Evolutionary conservation across 257 asterid genomes (phyloP).

Genomic region (Coffea canephora): DNA sequence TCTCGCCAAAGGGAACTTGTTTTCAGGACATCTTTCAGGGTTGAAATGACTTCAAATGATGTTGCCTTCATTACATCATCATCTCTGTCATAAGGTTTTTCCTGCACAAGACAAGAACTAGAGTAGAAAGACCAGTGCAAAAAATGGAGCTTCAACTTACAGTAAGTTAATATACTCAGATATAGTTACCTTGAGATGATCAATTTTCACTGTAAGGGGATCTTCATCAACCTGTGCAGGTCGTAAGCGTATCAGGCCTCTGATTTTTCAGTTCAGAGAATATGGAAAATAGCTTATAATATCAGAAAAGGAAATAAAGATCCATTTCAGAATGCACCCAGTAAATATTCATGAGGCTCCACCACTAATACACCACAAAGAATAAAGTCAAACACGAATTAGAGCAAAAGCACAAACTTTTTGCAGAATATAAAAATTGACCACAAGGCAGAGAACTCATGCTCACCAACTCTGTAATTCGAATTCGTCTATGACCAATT

Average conservation of each 20-base stretch:
- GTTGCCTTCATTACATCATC: slow-evolving; percentile 93
- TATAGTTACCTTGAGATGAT: slow-evolving; percentile 82
- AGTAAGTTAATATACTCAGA: neutral
- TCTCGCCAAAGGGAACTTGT: slow-evolving; percentile 95
- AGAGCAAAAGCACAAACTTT: neutral
- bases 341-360: neutral
- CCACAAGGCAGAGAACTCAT: neutral
- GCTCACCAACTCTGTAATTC: slow-evolving; percentile 90
- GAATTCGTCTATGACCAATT: slow-evolving; percentile 93
- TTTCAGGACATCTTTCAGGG: slow-evolving; percentile 86
- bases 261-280: slow-evolving; percentile 22
- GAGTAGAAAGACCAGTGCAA: slow-evolving; percentile 7
- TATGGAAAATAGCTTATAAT: neutral
- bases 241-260: slow-evolving; percentile 26
- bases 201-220: slow-evolving; percentile 91
- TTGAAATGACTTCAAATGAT: slow-evolving; percentile 90
- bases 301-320: neutral
- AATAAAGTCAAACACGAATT: neutral
- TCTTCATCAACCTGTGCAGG: slow-evolving; percentile 87
- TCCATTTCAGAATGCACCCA: neutral
- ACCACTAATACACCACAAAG: neutral
- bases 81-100: slow-evolving; percentile 77
- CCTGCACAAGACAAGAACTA: slow-evolving; percentile 48
- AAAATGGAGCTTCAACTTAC: neutral
- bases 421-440: neutral